Base-by-base conservation (phyloP, 345 rosid species). In the Populus deltoides region DNA sequence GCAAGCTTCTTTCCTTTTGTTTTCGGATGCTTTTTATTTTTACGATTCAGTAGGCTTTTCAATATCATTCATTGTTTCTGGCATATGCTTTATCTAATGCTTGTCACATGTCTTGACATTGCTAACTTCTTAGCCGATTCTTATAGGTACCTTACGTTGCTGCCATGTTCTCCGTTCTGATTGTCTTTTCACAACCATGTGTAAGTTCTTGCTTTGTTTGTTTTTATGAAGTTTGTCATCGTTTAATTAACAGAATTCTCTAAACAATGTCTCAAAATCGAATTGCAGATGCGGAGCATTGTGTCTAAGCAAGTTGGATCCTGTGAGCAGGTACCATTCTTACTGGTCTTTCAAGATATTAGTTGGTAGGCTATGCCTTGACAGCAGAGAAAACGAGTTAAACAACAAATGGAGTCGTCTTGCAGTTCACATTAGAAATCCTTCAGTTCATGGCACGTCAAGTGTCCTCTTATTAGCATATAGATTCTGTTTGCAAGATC, bases 261-360 rank as follows among this genome's bases (percentile, higher is more conserved):
- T 45, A 49, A 53, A 24, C 24, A n/a, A 66, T 7, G 11, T 41
- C 27, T 57, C 71, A 31, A 57, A 61, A 66, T 71, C 43, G 65
- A 27, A 53, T 51, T 75, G 78, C 88, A 94, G 98, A 83, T 94
- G 81, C 82, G 98, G 76, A 94, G 93, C 82, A 93, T 93, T 74
- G 94, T 92, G 24, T 94, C 98, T 3, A 94, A 87, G 85, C 97
- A 93, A 90, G 97, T 94, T 51, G 88, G 95, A 53, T 53, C 97
- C 8, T 65, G 77, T 73, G 98, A 94, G 53, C 98, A 94, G 95
- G 98, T 93, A 65, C 20, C 24, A 45, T n/a, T 25, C 22, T 8
- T 17, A 47, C 63, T 5, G 9, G 63, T 57, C 12, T 3, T 22
- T 55, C 24, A 8, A 15, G 45, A 57, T 47, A 63, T 13, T 59